Percentiles rank a stretch among this genome's conserved stretches.
Conservation (phyloP, 2,329 filamentous ascomycete genomes). For the Chrysosporium keratinophilum region DNA sequence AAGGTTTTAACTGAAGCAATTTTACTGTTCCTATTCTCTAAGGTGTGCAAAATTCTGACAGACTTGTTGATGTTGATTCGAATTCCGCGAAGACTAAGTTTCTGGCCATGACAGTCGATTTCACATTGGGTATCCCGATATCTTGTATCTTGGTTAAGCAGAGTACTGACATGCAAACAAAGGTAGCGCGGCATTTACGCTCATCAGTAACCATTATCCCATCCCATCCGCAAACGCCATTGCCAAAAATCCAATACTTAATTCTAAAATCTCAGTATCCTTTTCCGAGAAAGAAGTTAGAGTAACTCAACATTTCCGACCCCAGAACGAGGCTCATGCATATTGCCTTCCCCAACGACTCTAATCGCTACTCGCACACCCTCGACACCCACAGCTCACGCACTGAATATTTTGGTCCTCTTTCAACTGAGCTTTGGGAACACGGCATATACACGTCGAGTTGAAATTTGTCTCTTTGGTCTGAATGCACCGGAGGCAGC, state of each 20-base stretch:
- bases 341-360: background rate
- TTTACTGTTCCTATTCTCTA: background rate
- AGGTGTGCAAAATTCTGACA: no score
- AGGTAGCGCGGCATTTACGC: background rate
- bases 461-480: constrained; percentile 99
- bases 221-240: background rate
- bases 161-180: no score
- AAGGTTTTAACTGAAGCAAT: constrained; percentile 2
- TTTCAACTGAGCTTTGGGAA: constrained; percentile 80
- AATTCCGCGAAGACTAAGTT: no score
- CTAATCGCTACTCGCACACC: constrained; percentile 76
- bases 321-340: background rate
- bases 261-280: background rate
- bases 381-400: constrained; percentile 86
- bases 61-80: no score
- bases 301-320: background rate
- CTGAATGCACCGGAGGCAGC: constrained; percentile 90
- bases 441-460: constrained; percentile 91
- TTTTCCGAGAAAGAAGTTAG: background rate
- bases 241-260: background rate
- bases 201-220: background rate
- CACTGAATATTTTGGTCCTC: constrained; percentile 86
- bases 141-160: no score
- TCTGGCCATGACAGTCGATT: no score
- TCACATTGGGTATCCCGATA: no score